phyloP scores from a whole-genome alignment of 345 rosid species.

The Aquilaria yunnanensis region DNA sequence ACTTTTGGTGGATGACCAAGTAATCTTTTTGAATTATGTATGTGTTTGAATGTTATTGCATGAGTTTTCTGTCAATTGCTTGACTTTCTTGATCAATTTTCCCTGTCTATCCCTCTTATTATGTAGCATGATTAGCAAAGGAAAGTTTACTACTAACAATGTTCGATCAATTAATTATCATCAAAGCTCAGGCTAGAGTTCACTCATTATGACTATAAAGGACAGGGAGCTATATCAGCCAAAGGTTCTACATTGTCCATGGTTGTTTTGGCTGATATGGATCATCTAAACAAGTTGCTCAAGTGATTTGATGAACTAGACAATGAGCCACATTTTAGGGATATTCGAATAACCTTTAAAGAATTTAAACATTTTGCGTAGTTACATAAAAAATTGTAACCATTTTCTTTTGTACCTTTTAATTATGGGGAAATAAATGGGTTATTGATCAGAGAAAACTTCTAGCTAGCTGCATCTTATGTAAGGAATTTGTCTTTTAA shows the following conservation, averaged over 20 bases:
- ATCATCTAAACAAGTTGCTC: constrained; percentile 56
- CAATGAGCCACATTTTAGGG: constrained; percentile 37
- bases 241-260: constrained; percentile 87
- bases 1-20: no score
- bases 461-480: constrained; percentile 76
- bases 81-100: neutral
- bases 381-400: constrained; percentile 64
- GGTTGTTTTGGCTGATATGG: constrained; percentile 93
- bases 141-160: neutral
- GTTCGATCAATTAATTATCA: no score
- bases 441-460: constrained; percentile 62
- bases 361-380: constrained; percentile 83
- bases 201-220: constrained; percentile 82
- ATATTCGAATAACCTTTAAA: constrained; percentile 49
- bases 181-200: constrained; percentile 51
- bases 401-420: constrained; percentile 81
- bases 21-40: no score
- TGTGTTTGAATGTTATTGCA: neutral
- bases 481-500: constrained; percentile 28
- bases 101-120: neutral
- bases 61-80: neutral
- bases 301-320: constrained; percentile 58
- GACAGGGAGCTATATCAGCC: constrained; percentile 61
- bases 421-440: constrained; percentile 81
- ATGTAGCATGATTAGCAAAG: neutral